Evolutionary conservation across 1,284 basidiomycete species (phyloP), one percentile per base, ranked within the genome.

Genomic region (Irpex rosettiformis): DNA sequence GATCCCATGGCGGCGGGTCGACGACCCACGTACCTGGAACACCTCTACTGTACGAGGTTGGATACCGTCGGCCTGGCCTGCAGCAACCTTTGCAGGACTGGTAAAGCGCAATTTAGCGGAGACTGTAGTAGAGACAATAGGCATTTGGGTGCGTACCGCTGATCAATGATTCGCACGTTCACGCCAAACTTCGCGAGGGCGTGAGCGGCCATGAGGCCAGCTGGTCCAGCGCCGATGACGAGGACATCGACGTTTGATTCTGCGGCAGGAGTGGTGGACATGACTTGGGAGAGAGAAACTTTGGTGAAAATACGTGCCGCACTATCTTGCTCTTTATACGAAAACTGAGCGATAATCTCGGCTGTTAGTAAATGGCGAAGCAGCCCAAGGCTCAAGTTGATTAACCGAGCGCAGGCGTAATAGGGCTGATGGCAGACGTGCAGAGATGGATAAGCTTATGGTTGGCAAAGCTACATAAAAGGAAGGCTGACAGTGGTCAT

Each of bases 41-140:
- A 92, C 85, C 70, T 93, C 91, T 52, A 91, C 82, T 0, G 88
- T 89, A 42, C 89, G 79, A 0, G 88, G 87, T 67, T 90, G 87
- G 54, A 92, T 86, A 3, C 89, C 90, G 67, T 93, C 90, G 0
- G 89, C 90, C 66, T 91, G 89, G 13, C 91, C 91, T 4, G 84
- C 83, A 37, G 77, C 68, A 11, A 89, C 79, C 64, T 80, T 84
- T 13, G 64, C 61, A 4, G 85, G 79, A 62, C 88, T 90, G 59
- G 43, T 8, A 37, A 13, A 52, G 11, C 27, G 52, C 30, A 49
- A 13, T 18, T 18, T 16, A 59, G 42, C 30, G 43, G n/a, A 10
- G 18, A 37, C 10, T 7, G 11, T 4, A 33, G 22, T 21, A 55
- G 13, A 11, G 11, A 29, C 28, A 16, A 21, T 28, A 21, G 52